phyloP scores from a whole-genome alignment of 1,284 basidiomycete species.

The Mycocalia duriaeana region DNA sequence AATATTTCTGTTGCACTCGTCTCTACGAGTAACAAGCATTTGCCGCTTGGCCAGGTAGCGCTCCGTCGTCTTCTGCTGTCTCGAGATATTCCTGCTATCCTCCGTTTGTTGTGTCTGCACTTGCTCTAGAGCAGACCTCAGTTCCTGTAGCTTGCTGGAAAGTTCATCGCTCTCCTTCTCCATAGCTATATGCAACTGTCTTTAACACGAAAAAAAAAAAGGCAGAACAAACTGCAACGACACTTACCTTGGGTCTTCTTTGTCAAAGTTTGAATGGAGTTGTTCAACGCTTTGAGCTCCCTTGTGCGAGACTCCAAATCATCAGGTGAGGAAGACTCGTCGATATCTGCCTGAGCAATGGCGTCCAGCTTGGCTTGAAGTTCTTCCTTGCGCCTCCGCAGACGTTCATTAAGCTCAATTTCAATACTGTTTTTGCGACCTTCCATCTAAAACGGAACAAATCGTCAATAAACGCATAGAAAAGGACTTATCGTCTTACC shows the following conservation, averaged over 20 bases:
- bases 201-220: no score
- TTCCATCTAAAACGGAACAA: constrained; percentile 64
- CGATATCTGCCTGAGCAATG: constrained; percentile 62
- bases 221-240: no score
- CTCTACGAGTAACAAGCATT: constrained; percentile 79
- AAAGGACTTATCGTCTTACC: constrained; percentile 39
- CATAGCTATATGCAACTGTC: constrained; percentile 36
- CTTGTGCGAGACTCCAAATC: constrained; percentile 65
- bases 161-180: constrained; percentile 73
- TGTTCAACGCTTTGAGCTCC: constrained; percentile 65
- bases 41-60: constrained; percentile 90
- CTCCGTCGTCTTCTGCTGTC: constrained; percentile 92
- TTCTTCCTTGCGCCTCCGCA: constrained; percentile 77
- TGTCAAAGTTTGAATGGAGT: constrained; percentile 60
- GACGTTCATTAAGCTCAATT: constrained; percentile 89
- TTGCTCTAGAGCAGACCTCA: constrained; percentile 66
- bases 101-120: constrained; percentile 81
- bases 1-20: constrained; percentile 91
- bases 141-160: constrained; percentile 59
- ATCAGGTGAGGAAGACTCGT: constrained; percentile 50
- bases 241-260: constrained; percentile 61
- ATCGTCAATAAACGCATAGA: constrained; percentile 4
- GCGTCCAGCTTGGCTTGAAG: constrained; percentile 74
- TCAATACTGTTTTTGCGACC: constrained; percentile 79
- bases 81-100: constrained; percentile 79